Base-by-base conservation (phyloP, 2,329 filamentous ascomycete genomes). In the Aspergillus clavatus region DNA sequence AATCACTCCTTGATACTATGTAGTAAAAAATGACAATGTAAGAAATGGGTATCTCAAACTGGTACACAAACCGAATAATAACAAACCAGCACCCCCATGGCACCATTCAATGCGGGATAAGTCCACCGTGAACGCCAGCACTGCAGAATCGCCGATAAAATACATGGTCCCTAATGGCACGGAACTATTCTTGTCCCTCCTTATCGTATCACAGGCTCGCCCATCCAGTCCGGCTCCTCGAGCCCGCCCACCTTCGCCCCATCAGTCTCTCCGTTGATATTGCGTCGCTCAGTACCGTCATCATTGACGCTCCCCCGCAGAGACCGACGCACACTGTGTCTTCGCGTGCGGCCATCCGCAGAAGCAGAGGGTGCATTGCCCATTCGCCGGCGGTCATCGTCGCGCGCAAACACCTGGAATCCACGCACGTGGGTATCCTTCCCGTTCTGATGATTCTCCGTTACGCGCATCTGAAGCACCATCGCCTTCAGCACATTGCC, bases 401-500 rank as follows among this genome's bases (percentile, higher is more conserved):
- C 72, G 23, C 61, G 64, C 11, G 80, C 77, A 60, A 83, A 98
- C 7, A 97, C 85, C 71, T 95, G 94, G 66, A 98, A 79, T 2
- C 89, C 91, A 12, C 93, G 80, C 19, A 98, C 79, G 73, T 98
- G 93, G n/a, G 93, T 98, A 65, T 98, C 93, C 67, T 98, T 98
- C 53, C 93, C 93, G 66, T 98, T 98, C 70, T 98, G 93, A 66
- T 98, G 93, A 62, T 98, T 98, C 71, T 97, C 93, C 41, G 91
- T 79, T 39, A 98, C 84, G 55, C 87, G 83, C 60, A 97, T 83
- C 67, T 97, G 90, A 22, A 98, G 77, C 23, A 97, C 81, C 71
- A 91, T 95, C 12, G 87, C 89, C 48, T 90, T 82, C 14, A 97
- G 79, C 1, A 90, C 86, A 57, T 83, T 86, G 31, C 79, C 85